Conservation (phyloP, 768 basidiomycete genomes). For the Mycena floridula region DNA sequence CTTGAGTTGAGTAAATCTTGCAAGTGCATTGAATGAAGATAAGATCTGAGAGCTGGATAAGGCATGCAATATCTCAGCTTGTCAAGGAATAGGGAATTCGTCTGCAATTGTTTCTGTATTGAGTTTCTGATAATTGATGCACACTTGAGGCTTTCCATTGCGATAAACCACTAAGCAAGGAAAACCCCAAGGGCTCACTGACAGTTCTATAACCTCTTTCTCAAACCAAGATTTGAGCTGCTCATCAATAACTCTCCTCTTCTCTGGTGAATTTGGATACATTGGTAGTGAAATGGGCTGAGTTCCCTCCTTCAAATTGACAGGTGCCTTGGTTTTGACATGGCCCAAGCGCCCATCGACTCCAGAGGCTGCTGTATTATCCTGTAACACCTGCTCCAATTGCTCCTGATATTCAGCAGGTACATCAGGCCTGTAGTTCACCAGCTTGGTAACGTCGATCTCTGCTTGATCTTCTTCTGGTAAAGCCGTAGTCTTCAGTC, state of each 20-base stretch:
- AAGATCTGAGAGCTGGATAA: slow-evolving; percentile 16
- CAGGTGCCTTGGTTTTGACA: slow-evolving; percentile 11
- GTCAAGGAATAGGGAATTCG: slow-evolving; percentile 22
- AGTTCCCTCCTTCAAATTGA: slow-evolving; percentile 10
- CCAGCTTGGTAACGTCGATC: slow-evolving; percentile 3
- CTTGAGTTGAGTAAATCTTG: slow-evolving; percentile 24
- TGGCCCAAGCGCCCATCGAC: slow-evolving; percentile 17
- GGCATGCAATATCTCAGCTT: slow-evolving; percentile 17
- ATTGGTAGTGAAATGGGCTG: slow-evolving; percentile 15
- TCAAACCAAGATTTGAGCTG: slow-evolving; percentile 22
- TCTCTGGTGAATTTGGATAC: slow-evolving; percentile 16
- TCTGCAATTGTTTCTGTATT: slow-evolving; percentile 14
- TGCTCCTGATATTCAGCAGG: background rate
- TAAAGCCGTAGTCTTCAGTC: slow-evolving; percentile 16
- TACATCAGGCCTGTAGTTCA: slow-evolving; percentile 15
- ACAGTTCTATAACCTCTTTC: slow-evolving; percentile 23
- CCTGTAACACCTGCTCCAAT: slow-evolving; percentile 7
- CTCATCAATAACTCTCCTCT: slow-evolving; percentile 19
- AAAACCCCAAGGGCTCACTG: slow-evolving; percentile 21
- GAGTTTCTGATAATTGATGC: slow-evolving; percentile 21
- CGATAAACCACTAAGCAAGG: slow-evolving; percentile 21
- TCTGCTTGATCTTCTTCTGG: slow-evolving; percentile 9
- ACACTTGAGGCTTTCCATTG: slow-evolving; percentile 19
- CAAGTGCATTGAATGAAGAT: slow-evolving; percentile 22
- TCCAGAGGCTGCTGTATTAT: slow-evolving; percentile 14